These are phyloP conservation scores for Pseudonectria foliicola DNA, from an alignment of 2,329 filamentous ascomycete genomes.

Conservation along the genomic window DNA sequence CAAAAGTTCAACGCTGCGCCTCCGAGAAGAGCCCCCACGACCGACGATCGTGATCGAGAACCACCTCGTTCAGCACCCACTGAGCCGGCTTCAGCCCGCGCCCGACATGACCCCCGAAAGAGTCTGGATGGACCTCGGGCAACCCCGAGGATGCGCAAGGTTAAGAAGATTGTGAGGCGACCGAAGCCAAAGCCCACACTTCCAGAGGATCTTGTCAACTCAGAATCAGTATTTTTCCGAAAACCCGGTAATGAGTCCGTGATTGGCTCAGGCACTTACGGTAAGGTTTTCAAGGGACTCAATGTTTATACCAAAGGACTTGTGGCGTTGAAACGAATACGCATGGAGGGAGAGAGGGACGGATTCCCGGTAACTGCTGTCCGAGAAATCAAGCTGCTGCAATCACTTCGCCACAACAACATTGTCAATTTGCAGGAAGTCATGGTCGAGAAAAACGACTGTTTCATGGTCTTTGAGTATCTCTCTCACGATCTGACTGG, in stretches of 20 bases:
- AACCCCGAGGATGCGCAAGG: constrained; percentile 50
- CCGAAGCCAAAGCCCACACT: constrained; percentile 66
- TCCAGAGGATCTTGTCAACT: constrained; percentile 63
- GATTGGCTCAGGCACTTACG: constrained; percentile 90
- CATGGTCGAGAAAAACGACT: constrained; percentile 98
- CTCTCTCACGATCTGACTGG: constrained; percentile 93
- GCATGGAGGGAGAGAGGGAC: constrained; percentile 88
- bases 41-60: constrained; percentile 34
- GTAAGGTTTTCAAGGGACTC: constrained; percentile 89
- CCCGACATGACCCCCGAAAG: constrained; percentile 26
- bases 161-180: constrained; percentile 62
- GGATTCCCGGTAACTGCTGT: constrained; percentile 88
- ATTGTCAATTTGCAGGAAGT: constrained; percentile 81
- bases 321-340: constrained; percentile 83
- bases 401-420: constrained; percentile 74
- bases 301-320: constrained; percentile 83
- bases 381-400: constrained; percentile 85
- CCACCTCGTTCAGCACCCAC: constrained; percentile 45
- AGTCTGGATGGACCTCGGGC: constrained; percentile 29
- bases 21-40: constrained; percentile 32
- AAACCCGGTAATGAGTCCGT: constrained; percentile 98
- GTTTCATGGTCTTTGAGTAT: constrained; percentile 99
- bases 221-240: constrained; percentile 86
- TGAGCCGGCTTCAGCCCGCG: constrained; percentile 45
- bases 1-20: constrained; percentile 61